Conservation (phyloP, 2,329 filamentous ascomycete species). For the Beauveria asiatica region DNA sequence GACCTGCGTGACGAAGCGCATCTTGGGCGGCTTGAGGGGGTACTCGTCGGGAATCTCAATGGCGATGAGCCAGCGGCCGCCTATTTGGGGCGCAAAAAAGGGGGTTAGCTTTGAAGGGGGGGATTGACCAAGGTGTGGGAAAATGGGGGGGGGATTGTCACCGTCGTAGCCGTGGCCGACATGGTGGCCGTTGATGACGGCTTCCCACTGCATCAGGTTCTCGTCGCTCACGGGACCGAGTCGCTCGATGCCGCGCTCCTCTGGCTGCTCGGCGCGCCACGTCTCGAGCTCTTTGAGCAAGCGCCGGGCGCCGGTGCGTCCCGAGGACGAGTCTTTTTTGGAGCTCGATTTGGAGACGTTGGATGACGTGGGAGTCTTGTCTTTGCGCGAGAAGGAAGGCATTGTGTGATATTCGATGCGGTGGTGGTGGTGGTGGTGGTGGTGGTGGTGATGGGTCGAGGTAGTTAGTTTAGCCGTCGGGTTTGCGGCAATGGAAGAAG, state of each 20-base stretch:
- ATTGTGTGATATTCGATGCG: neutral
- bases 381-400: conserved; percentile 11
- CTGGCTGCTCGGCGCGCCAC: conserved; percentile 40
- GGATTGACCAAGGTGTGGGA: neutral
- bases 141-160: conserved; percentile 17
- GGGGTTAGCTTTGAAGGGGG: neutral
- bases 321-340: conserved; percentile 14
- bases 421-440: neutral
- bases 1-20: conserved; percentile 75
- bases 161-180: conserved; percentile 49
- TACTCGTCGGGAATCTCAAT: conserved; percentile 73
- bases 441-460: neutral
- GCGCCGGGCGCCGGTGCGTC: conserved; percentile 44
- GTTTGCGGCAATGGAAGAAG: neutral
- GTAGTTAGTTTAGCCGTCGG: neutral
- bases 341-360: conserved; percentile 10
- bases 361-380: conserved; percentile 13
- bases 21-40: conserved; percentile 66
- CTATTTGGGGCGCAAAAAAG: conserved; percentile 23
- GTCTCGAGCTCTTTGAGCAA: conserved; percentile 50
- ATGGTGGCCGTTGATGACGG: conserved; percentile 50
- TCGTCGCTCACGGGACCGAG: conserved; percentile 46
- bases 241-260: conserved; percentile 48
- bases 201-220: conserved; percentile 50
- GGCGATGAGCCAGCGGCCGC: conserved; percentile 72